Percentiles rank a stretch among this genome's conserved stretches.
Evolutionary conservation across 129 eudicot species (phyloP).

Genomic region (carrot (Daucus carota)): DH1_v3.0 NC_030389.2:43929501-43930000

Average conservation of each 20-base stretch:
- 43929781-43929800: neutral
- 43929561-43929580: neutral
- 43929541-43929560: neutral
- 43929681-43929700: no score
- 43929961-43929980: neutral
- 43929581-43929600: neutral
- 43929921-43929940: neutral
- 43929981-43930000: no score
- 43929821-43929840: neutral
- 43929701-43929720: no score
- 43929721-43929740: no score
- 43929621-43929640: neutral
- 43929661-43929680: no score
- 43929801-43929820: neutral
- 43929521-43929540: neutral
- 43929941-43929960: neutral
- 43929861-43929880: neutral
- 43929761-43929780: neutral
- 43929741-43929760: neutral
- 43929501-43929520: constrained; percentile 46
- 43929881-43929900: neutral
- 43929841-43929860: neutral
- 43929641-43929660: no score
- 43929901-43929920: no score
- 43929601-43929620: neutral